A percentile compares a stretch with the other conserved stretches of the same genome.
Evolutionary conservation across 805 yeast genomes (phyloP).

Genomic region (Teunomyces aglyptinius): DNA sequence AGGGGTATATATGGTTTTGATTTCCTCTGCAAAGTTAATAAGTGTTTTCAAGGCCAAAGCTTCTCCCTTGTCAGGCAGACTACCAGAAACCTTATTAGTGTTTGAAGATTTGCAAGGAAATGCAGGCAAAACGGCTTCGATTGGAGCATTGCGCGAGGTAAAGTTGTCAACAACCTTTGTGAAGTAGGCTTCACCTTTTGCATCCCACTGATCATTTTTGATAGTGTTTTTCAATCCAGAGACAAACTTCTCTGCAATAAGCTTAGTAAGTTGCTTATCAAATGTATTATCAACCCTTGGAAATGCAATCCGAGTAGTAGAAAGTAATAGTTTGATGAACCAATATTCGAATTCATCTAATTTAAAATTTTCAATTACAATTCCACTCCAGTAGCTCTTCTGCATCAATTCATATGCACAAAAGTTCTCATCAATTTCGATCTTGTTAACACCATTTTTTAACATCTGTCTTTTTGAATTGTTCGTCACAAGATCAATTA

Average conservation of each 20-base stretch:
- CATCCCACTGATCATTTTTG: constrained; percentile 48
- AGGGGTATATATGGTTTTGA: constrained; percentile 46
- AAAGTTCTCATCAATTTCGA: constrained; percentile 1
- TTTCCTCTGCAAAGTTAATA: constrained; percentile 27
- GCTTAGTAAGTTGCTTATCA: constrained; percentile 11
- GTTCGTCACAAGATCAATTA: constrained; percentile 1
- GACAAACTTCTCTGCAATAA: constrained; percentile 44
- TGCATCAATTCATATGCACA: constrained; percentile 20
- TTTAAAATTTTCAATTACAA: constrained; percentile 26
- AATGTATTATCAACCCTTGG: constrained; percentile 7
- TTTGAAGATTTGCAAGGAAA: constrained; percentile 68
- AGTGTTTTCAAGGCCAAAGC: constrained; percentile 33
- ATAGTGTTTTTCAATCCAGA: constrained; percentile 46
- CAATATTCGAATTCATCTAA: constrained; percentile 28
- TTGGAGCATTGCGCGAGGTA: constrained; percentile 45
- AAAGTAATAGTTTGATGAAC: constrained; percentile 29
- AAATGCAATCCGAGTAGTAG: constrained; percentile 18
- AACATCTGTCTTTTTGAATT: not conserved
- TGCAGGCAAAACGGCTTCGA: constrained; percentile 61
- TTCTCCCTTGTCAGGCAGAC: constrained; percentile 54
- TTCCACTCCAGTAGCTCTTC: constrained; percentile 21
- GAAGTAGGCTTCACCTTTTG: constrained; percentile 45
- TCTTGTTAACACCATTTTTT: constrained; percentile 2
- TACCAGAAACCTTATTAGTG: constrained; percentile 47
- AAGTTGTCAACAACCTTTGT: constrained; percentile 44